These are phyloP conservation scores for Termitomyces sp. DNA, from an alignment of 768 basidiomycete genomes.

Conservation along the genomic window DNA sequence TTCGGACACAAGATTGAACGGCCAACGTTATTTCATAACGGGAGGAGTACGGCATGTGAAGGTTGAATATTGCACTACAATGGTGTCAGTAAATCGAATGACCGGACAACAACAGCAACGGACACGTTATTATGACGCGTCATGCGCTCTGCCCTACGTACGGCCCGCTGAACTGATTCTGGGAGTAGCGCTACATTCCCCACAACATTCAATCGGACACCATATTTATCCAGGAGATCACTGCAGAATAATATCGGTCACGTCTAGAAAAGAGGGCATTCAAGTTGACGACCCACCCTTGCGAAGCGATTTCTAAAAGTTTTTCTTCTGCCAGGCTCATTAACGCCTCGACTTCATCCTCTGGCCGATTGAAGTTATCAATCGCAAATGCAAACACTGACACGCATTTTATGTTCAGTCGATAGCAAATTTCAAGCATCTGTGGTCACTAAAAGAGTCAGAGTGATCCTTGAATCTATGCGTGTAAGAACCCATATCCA, in stretches of 20 bases:
- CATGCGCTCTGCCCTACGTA: conserved; percentile 67
- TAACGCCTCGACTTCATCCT: conserved; percentile 82
- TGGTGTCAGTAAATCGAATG: not conserved
- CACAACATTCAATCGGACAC: conserved; percentile 80
- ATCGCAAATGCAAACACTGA: conserved; percentile 98
- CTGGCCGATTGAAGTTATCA: conserved; percentile 90
- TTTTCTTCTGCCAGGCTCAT: conserved; percentile 81
- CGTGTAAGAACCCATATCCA: conserved; percentile 33
- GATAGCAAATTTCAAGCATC: conserved; percentile 84
- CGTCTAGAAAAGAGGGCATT: not conserved
- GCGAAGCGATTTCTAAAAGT: conserved; percentile 70
- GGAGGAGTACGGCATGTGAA: conserved; percentile 91
- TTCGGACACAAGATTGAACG: conserved; percentile 48
- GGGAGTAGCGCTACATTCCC: conserved; percentile 80
- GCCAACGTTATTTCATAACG: conserved; percentile 89
- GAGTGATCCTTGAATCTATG: not conserved
- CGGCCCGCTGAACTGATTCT: conserved; percentile 62
- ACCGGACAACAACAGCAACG: conserved; percentile 1
- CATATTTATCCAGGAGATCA: conserved; percentile 75
- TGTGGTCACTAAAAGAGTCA: conserved; percentile 27
- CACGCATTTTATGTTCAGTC: conserved; percentile 77
- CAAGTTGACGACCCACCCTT: conserved; percentile 57
- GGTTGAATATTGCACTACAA: conserved; percentile 78
- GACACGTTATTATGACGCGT: conserved; percentile 74
- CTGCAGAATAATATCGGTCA: conserved; percentile 33